Evolutionary conservation across 306 rosid genomes (phyloP).

Genomic region (Vigna angularis): DNA sequence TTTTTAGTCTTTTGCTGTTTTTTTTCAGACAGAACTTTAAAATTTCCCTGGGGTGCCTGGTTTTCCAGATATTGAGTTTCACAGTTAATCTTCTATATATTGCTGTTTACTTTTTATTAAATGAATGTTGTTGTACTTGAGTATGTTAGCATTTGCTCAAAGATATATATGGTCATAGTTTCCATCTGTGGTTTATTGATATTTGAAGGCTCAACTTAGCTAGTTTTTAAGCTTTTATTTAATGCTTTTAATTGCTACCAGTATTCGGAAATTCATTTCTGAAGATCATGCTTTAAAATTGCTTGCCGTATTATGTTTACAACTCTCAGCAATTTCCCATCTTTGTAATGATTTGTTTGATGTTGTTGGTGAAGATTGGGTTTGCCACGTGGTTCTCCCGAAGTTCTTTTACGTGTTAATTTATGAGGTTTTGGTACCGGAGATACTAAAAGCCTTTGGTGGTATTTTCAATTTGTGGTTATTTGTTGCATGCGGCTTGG

Average conservation of each 20-base stretch:
- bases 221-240: constrained; percentile 8
- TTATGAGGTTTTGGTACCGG: background rate
- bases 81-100: background rate
- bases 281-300: background rate
- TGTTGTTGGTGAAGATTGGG: constrained; percentile 1
- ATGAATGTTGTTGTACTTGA: constrained; percentile 12
- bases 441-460: background rate
- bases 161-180: constrained; percentile 15
- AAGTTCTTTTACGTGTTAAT: background rate
- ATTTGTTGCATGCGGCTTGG: background rate
- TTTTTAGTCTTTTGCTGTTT: background rate
- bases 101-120: constrained; percentile 18
- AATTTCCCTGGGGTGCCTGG: background rate
- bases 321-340: background rate
- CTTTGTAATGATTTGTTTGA: background rate
- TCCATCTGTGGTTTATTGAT: background rate
- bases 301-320: background rate
- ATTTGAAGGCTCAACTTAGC: constrained; percentile 19
- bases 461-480: background rate
- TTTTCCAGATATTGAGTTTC: constrained; percentile 16
- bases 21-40: background rate
- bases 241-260: constrained; percentile 13
- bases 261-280: background rate
- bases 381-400: background rate
- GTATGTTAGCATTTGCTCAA: background rate